phyloP scores from a whole-genome alignment of 345 rosid genomes.

The Linum usitatissimum region DNA sequence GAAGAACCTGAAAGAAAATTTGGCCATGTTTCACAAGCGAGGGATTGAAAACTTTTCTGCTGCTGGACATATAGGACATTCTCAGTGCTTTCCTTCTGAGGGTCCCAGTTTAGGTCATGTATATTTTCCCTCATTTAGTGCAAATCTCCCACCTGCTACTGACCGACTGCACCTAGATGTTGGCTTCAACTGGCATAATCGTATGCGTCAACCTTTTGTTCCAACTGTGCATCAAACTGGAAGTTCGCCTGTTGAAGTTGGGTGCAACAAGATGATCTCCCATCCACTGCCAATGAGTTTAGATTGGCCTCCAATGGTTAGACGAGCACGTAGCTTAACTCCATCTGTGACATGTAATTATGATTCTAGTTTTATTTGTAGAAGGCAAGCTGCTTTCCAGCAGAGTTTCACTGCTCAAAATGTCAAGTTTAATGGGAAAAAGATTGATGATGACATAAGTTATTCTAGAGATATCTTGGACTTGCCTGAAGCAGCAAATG shows the following conservation, averaged over 20 bases:
- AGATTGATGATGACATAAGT: constrained; percentile 38
- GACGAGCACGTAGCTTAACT: constrained; percentile 53
- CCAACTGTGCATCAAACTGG: constrained; percentile 63
- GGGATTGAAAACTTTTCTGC: constrained; percentile 25
- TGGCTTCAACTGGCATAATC: constrained; percentile 74
- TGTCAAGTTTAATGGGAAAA: constrained; percentile 27
- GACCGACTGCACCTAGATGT: constrained; percentile 94
- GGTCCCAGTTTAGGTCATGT: constrained; percentile 72
- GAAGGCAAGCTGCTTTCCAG: constrained; percentile 41
- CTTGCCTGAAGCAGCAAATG: constrained; percentile 45
- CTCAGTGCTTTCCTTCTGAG: constrained; percentile 63
- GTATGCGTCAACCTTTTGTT: constrained; percentile 63
- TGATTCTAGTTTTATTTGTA: constrained; percentile 58
- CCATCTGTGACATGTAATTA: constrained; percentile 58
- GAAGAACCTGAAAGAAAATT: constrained; percentile 29
- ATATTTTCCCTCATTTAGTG: constrained; percentile 58
- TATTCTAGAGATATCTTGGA: constrained; percentile 48
- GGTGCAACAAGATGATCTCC: constrained; percentile 53
- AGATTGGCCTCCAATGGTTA: constrained; percentile 96
- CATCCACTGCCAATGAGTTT: constrained; percentile 75
- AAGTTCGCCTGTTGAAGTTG: constrained; percentile 52
- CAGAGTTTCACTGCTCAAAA: constrained; percentile 36
- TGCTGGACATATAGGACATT: constrained; percentile 29
- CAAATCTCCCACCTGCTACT: constrained; percentile 76
- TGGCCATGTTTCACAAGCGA: constrained; percentile 24